Evolutionary conservation across 345 rosid genomes (phyloP).

Genomic region (Eucalyptus coolabah): DNA sequence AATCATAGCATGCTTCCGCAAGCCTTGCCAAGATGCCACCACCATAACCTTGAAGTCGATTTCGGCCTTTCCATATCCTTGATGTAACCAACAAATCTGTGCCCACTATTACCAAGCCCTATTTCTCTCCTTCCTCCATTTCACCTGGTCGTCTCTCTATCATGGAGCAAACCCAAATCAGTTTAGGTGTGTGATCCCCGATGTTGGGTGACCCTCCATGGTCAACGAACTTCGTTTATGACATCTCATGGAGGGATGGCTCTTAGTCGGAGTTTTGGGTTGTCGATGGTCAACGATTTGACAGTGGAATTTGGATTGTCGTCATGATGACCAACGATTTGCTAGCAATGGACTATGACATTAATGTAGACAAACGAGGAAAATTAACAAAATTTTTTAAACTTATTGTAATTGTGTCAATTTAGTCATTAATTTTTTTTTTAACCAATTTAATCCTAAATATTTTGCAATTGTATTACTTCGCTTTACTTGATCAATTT

Average conservation of each 20-base stretch:
- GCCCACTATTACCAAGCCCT: background rate
- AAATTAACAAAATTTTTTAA: no score
- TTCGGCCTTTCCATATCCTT: background rate
- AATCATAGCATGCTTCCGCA: accelerated
- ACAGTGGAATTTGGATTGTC: background rate
- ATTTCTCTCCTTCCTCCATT: background rate
- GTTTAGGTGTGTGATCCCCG: background rate
- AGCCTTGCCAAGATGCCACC: background rate
- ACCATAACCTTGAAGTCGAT: no score
- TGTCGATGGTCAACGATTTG: background rate
- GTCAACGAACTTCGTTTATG: no score
- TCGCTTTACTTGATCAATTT: no score
- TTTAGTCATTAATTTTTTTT: no score
- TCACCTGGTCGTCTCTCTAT: background rate
- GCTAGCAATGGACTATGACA: background rate
- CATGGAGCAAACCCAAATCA: background rate
- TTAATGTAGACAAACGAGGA: background rate
- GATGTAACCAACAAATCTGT: background rate
- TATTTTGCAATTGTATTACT: no score
- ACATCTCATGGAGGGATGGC: no score
- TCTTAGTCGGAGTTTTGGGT: background rate
- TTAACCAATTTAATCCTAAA: accelerated
- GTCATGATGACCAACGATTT: background rate
- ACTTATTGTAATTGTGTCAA: no score
- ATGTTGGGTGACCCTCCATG: background rate